Evolutionary conservation across 2,329 filamentous ascomycete genomes (phyloP).

Genomic region (Lecanicillium sp.): DNA sequence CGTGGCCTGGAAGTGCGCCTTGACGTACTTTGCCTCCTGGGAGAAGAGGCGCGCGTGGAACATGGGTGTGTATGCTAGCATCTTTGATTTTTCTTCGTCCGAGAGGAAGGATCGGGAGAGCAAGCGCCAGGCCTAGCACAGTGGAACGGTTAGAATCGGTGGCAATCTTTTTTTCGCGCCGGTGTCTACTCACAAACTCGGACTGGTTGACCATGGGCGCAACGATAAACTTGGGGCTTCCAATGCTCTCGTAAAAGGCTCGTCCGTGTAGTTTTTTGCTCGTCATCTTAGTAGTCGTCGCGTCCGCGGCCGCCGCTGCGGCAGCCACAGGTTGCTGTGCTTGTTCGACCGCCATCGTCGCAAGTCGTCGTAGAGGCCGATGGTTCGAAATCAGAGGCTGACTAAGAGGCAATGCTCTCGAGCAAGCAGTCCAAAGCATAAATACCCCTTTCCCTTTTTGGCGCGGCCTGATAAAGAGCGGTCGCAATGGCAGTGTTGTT

Average conservation of each 20-base stretch:
- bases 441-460: neutral
- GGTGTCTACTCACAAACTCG: conserved; percentile 67
- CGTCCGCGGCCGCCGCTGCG: neutral
- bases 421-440: neutral
- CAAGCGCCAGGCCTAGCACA: conserved; percentile 87
- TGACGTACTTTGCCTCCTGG: conserved; percentile 69
- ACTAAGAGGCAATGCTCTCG: neutral
- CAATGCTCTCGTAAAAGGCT: conserved; percentile 91
- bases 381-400: neutral
- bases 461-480: neutral
- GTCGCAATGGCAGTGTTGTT: neutral
- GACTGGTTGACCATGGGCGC: conserved; percentile 99
- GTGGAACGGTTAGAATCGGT: neutral
- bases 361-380: conserved; percentile 13
- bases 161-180: too few species aligned
- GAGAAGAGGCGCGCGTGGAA: conserved; percentile 85
- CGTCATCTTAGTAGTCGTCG: conserved; percentile 17
- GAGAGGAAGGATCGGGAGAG: conserved; percentile 89
- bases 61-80: conserved; percentile 94
- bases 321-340: neutral
- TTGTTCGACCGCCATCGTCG: conserved; percentile 26
- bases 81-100: conserved; percentile 51
- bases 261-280: conserved; percentile 67
- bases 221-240: conserved; percentile 82
- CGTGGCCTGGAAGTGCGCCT: conserved; percentile 72